A percentile compares a stretch with the other conserved stretches of the same genome.
Evolutionary conservation across 1,284 basidiomycete species (phyloP).

Genomic region (Tilletia caries): DNA sequence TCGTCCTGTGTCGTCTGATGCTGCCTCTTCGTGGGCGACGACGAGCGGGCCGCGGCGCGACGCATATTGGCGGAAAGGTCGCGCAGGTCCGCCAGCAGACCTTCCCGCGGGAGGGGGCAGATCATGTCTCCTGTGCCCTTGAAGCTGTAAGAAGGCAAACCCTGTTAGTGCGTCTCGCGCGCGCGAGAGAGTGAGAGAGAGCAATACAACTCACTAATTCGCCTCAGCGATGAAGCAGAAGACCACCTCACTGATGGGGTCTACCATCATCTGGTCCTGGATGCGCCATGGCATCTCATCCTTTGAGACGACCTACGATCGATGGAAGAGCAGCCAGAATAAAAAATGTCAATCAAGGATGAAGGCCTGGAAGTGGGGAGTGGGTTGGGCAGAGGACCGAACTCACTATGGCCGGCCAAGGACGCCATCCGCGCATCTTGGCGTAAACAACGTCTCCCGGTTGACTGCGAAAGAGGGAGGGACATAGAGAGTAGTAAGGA

Average conservation of each 20-base stretch:
- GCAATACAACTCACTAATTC: background rate
- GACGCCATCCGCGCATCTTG: background rate
- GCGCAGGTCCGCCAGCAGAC: background rate
- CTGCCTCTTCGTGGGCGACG: too few relatives aligned
- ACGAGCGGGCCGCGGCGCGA: too few relatives aligned
- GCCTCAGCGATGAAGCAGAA: constrained; percentile 1
- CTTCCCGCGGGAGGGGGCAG: background rate
- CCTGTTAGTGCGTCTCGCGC: background rate
- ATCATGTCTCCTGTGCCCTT: background rate
- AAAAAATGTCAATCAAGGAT: background rate
- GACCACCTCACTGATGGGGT: background rate
- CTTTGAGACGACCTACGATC: background rate
- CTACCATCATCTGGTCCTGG: background rate
- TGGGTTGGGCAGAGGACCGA: too few relatives aligned
- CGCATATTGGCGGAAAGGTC: too few relatives aligned
- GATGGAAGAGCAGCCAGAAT: background rate
- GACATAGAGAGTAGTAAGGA: background rate
- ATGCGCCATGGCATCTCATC: background rate
- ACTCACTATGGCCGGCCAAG: constrained; percentile 8
- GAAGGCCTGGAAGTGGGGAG: too few relatives aligned
- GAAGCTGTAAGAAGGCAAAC: background rate
- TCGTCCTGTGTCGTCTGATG: background rate
- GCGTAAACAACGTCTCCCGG: background rate
- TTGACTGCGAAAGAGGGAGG: background rate
- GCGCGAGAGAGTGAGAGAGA: background rate